phyloP scores from a whole-genome alignment of 2,329 filamentous ascomycete genomes.

The Monilinia vaccinii-corymbosi region DNA sequence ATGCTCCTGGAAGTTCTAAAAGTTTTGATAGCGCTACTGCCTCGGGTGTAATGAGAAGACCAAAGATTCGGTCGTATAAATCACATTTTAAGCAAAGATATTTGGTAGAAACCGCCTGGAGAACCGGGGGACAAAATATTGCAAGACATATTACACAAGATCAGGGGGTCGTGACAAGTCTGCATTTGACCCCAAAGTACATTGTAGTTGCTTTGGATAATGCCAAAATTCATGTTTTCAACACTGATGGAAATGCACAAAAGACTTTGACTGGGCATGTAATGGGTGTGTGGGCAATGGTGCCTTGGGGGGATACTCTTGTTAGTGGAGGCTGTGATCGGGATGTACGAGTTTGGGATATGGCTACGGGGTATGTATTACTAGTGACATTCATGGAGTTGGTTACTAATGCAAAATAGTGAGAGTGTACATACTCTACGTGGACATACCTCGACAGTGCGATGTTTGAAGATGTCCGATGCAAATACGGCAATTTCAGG shows the following conservation, averaged over 20 bases:
- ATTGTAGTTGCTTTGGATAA: conserved; percentile 97
- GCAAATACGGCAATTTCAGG: conserved; percentile 90
- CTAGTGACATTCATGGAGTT: conserved; percentile 26
- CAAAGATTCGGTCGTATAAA: conserved; percentile 73
- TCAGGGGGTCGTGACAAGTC: conserved; percentile 89
- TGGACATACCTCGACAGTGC: conserved; percentile 92
- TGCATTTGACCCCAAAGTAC: conserved; percentile 90
- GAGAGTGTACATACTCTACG: conserved; percentile 73
- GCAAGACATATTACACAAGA: conserved; percentile 89
- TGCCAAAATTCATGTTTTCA: conserved; percentile 96
- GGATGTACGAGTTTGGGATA: conserved; percentile 94
- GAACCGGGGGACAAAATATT: conserved; percentile 76
- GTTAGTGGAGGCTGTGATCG: conserved; percentile 95
- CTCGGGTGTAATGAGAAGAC: conserved; percentile 37
- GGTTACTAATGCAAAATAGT: conserved; percentile 34
- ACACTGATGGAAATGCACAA: conserved; percentile 79
- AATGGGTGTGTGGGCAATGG: conserved; percentile 99
- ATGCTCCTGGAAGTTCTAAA: conserved; percentile 30
- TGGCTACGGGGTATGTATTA: conserved; percentile 71
- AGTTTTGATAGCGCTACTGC: conserved; percentile 46
- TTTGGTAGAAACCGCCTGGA: conserved; percentile 94
- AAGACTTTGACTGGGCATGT: conserved; percentile 90
- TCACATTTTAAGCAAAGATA: conserved; percentile 98
- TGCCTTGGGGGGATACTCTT: conserved; percentile 90
- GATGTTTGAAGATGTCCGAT: conserved; percentile 97